Evolutionary conservation across 495 filamentous ascomycete species (phyloP).

Genomic region (Rostrohypoxylon terebratum): DNA sequence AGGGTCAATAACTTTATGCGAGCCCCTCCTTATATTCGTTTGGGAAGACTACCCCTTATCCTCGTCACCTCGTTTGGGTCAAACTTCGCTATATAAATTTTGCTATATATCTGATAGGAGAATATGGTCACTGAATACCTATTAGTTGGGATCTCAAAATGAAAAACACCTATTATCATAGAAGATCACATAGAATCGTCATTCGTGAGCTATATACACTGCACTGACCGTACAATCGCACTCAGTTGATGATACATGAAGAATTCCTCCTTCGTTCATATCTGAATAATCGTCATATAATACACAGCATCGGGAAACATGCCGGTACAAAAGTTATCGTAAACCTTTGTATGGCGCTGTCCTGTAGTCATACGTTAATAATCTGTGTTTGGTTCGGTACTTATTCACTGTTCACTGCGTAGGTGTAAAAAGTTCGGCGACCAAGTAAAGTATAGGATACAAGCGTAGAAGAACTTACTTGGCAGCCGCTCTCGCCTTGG

Average conservation of each 20-base stretch:
- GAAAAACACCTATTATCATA: background rate
- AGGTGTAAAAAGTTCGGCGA: background rate
- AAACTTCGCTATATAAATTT: constrained; percentile 13
- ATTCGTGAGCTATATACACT: background rate
- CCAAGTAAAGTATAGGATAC: background rate
- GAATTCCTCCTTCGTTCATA: constrained; percentile 10
- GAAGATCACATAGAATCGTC: background rate
- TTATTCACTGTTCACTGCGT: background rate
- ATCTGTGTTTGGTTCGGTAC: background rate
- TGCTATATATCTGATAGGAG: background rate
- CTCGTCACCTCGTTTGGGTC: constrained; percentile 4
- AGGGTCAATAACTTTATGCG: constrained; percentile 7
- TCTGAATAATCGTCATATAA: constrained; percentile 23
- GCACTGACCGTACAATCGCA: background rate
- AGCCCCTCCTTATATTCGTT: constrained; percentile 29
- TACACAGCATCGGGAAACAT: background rate
- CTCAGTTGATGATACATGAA: constrained; percentile 13
- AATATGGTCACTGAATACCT: background rate
- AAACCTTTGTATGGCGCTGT: constrained; percentile 20
- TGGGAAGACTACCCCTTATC: constrained; percentile 18
- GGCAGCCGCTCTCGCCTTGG: constrained; percentile 50
- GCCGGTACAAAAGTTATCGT: constrained; percentile 14
- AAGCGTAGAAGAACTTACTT: constrained; percentile 42
- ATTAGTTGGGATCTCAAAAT: background rate
- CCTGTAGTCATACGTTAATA: constrained; percentile 27